Evolutionary conservation across 2,329 filamentous ascomycete species (phyloP).

Genomic region (Parasarocladium wereldwijsianum): DNA sequence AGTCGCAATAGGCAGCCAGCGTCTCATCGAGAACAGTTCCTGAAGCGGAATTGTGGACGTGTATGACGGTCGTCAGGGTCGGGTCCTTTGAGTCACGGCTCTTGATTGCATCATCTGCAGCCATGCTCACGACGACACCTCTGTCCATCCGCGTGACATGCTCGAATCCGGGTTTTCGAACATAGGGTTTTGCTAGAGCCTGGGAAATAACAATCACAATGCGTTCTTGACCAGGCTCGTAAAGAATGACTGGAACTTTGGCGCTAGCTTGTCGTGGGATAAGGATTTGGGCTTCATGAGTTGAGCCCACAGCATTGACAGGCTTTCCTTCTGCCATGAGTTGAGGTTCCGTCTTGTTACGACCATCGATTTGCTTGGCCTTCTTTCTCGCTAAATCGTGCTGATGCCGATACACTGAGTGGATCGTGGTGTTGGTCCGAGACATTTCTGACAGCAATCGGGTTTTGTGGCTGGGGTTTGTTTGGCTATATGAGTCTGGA

Average conservation of each 20-base stretch:
- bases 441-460: too few relatives aligned
- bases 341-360: too few relatives aligned
- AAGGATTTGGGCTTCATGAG: conserved; percentile 19
- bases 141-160: conserved; percentile 38
- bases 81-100: conserved; percentile 44
- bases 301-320: too few relatives aligned
- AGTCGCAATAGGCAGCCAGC: conserved; percentile 59
- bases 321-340: too few relatives aligned
- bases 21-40: conserved; percentile 52
- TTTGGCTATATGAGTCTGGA: too few relatives aligned
- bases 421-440: too few relatives aligned
- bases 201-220: conserved; percentile 66
- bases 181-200: conserved; percentile 50
- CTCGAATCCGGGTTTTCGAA: conserved; percentile 33
- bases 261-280: conserved; percentile 37
- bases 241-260: conserved; percentile 51
- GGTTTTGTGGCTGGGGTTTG: too few relatives aligned
- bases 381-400: too few relatives aligned
- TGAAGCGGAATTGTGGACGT: conserved; percentile 60
- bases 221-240: conserved; percentile 54
- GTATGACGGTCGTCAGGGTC: conserved; percentile 50
- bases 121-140: conserved; percentile 54
- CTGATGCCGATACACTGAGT: too few relatives aligned
- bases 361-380: too few relatives aligned
- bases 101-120: conserved; percentile 37